Conservation (phyloP, 2,329 filamentous ascomycete species). For the Pezicula rhizophila region DNA sequence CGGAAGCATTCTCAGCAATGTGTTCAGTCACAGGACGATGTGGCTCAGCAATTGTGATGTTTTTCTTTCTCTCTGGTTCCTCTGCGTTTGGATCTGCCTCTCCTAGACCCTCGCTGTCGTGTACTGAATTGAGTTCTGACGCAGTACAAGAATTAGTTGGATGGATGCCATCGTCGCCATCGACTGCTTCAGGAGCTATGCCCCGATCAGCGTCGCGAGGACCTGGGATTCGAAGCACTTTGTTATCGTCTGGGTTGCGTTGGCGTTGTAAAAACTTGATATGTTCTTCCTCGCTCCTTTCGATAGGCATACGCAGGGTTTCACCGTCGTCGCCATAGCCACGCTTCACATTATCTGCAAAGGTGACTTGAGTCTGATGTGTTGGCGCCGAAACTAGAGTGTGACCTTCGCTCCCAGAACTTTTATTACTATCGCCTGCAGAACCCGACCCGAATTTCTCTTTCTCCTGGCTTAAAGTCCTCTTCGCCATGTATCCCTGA, state of each 20-base stretch:
- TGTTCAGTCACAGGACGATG: slow-evolving; percentile 20
- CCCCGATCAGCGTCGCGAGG: slow-evolving; percentile 86
- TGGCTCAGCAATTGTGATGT: slow-evolving; percentile 25
- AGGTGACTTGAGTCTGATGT: slow-evolving; percentile 42
- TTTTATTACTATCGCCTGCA: slow-evolving; percentile 8
- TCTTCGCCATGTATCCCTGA: slow-evolving; percentile 4
- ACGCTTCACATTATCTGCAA: slow-evolving; percentile 59
- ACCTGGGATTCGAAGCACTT: slow-evolving; percentile 80
- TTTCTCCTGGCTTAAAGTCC: slow-evolving; percentile 11
- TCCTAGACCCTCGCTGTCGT: slow-evolving; percentile 5
- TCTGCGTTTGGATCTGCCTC: slow-evolving; percentile 11
- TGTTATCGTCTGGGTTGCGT: slow-evolving; percentile 64
- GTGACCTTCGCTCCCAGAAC: slow-evolving; percentile 10
- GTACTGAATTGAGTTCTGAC: slow-evolving; percentile 11
- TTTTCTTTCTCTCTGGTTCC: slow-evolving; percentile 15
- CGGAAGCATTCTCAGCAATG: slow-evolving; percentile 18
- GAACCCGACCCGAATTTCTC: slow-evolving; percentile 9
- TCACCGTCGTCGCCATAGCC: slow-evolving; percentile 50
- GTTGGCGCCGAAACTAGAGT: background rate
- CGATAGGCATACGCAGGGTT: slow-evolving; percentile 43
- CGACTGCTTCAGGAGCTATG: slow-evolving; percentile 58
- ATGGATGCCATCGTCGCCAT: slow-evolving; percentile 22
- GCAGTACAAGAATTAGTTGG: slow-evolving; percentile 12
- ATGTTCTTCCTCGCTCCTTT: slow-evolving; percentile 64
- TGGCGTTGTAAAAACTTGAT: slow-evolving; percentile 86